Evolutionary conservation across 106 monocot genomes (phyloP).

Genomic region (Phalaenopsis aphrodite): DNA sequence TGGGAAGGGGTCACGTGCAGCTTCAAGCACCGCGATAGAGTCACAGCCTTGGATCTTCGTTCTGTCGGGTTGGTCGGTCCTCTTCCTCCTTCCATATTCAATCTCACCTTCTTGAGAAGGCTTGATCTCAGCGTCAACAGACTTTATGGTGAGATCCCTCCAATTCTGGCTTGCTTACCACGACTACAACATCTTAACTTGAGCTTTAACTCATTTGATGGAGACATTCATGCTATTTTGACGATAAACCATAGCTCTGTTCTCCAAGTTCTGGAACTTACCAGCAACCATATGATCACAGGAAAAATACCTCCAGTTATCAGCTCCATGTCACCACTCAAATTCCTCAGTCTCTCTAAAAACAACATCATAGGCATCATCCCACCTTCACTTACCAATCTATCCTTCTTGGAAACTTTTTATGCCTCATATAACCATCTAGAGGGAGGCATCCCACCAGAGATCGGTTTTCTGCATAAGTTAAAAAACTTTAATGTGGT

Average conservation of each 20-base stretch:
- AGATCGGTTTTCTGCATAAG: background rate
- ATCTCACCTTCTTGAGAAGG: constrained; percentile 32
- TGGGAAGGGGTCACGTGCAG: constrained; percentile 38
- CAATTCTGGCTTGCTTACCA: constrained; percentile 18
- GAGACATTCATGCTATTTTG: constrained; percentile 11
- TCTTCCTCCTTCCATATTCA: constrained; percentile 26
- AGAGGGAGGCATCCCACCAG: constrained; percentile 11
- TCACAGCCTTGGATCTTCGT: constrained; percentile 16
- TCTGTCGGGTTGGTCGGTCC: constrained; percentile 18
- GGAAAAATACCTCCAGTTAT: constrained; percentile 15
- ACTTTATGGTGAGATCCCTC: constrained; percentile 9
- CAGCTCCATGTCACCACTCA: background rate
- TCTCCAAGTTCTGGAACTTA: background rate
- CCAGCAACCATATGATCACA: constrained; percentile 3
- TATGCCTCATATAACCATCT: constrained; percentile 14
- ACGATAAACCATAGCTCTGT: background rate
- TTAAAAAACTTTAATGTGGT: background rate
- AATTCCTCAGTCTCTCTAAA: background rate
- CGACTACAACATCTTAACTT: constrained; percentile 26
- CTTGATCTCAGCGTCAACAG: constrained; percentile 19
- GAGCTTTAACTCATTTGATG: constrained; percentile 16
- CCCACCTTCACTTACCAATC: constrained; percentile 4
- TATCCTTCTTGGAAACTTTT: background rate
- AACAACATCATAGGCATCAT: constrained; percentile 6
- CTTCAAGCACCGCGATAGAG: background rate